A percentile compares a stretch with the other conserved stretches of the same genome.
phyloP scores from a whole-genome alignment of 2,329 filamentous ascomycete species.

The Lecanoromycetidae sp. region DNA sequence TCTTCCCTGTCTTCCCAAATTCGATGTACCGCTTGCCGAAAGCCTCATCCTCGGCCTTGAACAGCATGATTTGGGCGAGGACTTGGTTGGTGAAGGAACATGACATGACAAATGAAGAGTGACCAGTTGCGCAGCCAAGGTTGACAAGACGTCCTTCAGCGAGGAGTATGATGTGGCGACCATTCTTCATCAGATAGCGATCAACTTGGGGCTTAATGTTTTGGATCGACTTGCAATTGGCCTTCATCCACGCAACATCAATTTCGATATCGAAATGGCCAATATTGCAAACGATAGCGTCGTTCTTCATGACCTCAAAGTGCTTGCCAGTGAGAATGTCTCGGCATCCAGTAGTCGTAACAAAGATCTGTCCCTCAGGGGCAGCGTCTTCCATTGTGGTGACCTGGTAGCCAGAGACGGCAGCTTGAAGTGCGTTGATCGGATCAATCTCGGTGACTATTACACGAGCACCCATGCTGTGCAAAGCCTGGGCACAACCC shows the following conservation, averaged over 20 bases:
- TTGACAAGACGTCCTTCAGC: slow-evolving; percentile 98
- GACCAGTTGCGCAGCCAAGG: slow-evolving; percentile 95
- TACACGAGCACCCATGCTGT: slow-evolving; percentile 94
- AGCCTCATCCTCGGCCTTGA: slow-evolving; percentile 75
- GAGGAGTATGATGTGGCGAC: slow-evolving; percentile 94
- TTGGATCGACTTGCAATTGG: slow-evolving; percentile 81
- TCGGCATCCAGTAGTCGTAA: slow-evolving; percentile 97
- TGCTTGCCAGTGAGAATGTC: slow-evolving; percentile 87
- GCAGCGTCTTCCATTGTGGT: slow-evolving; percentile 97
- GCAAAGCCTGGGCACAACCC: slow-evolving; percentile 90
- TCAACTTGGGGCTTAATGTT: slow-evolving; percentile 99
- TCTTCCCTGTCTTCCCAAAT: slow-evolving; percentile 85
- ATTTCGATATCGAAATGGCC: slow-evolving; percentile 99
- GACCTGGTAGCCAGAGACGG: slow-evolving; percentile 94
- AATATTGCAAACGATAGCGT: slow-evolving; percentile 99
- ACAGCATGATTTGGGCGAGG: slow-evolving; percentile 96
- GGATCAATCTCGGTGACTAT: slow-evolving; percentile 95
- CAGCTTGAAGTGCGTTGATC: slow-evolving; percentile 98
- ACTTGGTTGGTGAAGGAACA: slow-evolving; percentile 99
- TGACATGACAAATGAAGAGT: slow-evolving; percentile 99
- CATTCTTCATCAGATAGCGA: slow-evolving; percentile 87
- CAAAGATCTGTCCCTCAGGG: slow-evolving; percentile 84
- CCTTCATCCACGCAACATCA: slow-evolving; percentile 98
- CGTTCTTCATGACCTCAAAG: slow-evolving; percentile 92
- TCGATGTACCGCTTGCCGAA: slow-evolving; percentile 93